Evolutionary conservation across 495 filamentous ascomycete species (phyloP).

Genomic region (Aspergillus hancockii): DNA sequence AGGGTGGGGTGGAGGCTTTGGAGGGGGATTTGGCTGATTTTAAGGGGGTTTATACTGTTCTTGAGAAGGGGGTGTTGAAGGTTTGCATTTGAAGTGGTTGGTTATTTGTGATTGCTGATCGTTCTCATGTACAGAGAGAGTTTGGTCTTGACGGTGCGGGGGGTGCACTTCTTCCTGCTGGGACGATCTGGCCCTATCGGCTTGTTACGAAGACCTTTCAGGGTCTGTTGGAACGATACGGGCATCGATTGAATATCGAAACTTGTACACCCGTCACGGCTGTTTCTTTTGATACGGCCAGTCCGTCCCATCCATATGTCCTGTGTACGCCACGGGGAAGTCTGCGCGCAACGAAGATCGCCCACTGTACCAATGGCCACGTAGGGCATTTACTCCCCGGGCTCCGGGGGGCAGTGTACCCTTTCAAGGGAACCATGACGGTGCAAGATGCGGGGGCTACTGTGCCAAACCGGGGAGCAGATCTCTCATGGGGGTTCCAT

Average conservation of each 20-base stretch:
- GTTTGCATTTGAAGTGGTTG: conserved; percentile 2
- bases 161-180: conserved; percentile 46
- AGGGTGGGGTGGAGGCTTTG: conserved; percentile 27
- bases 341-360: conserved; percentile 55
- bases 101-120: not conserved
- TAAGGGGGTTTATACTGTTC: conserved; percentile 32
- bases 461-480: conserved; percentile 26
- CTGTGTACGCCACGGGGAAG: conserved; percentile 66
- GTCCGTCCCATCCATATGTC: conserved; percentile 23
- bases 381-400: conserved; percentile 70
- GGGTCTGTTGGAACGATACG: conserved; percentile 46
- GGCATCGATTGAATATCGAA: conserved; percentile 67
- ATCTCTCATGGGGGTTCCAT: conserved; percentile 38
- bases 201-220: conserved; percentile 68
- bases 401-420: conserved; percentile 72
- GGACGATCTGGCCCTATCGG: conserved; percentile 78
- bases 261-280: conserved; percentile 67
- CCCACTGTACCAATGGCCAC: conserved; percentile 79
- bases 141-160: conserved; percentile 49
- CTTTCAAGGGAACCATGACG: conserved; percentile 73
- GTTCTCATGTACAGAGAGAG: conserved; percentile 2
- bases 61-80: conserved; percentile 23
- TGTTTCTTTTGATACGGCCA: conserved; percentile 19
- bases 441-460: conserved; percentile 57
- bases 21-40: conserved; percentile 29